Conservation (phyloP, 306 rosid species). For the Inga oerstediana region DNA sequence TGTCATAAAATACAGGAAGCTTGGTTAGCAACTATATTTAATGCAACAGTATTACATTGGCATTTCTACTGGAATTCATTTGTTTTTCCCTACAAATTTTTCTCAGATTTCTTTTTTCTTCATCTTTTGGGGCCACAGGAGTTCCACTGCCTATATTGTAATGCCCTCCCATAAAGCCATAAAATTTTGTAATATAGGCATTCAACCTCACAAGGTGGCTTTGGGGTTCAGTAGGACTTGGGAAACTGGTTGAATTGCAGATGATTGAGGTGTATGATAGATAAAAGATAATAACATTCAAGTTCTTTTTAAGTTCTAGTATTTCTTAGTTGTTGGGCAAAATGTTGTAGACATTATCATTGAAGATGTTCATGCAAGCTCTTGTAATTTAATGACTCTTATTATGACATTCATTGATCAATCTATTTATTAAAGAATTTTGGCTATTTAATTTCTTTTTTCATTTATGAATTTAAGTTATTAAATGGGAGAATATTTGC, state of each 20-base stretch:
- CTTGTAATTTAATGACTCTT: not conserved
- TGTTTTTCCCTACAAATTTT: not conserved
- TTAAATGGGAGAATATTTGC: not conserved
- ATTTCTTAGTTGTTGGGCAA: not conserved
- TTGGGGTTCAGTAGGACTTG: not conserved
- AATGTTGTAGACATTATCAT: not conserved
- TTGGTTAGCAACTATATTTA: constrained; percentile 26
- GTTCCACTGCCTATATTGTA: not conserved
- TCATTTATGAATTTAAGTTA: not conserved
- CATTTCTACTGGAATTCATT: constrained; percentile 5
- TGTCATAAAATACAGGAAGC: constrained; percentile 61
- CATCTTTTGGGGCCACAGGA: not conserved
- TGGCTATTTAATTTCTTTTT: not conserved
- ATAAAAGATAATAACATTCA: not conserved
- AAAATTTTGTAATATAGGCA: not conserved
- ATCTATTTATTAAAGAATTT: no score
- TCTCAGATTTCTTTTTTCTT: not conserved
- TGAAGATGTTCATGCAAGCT: not conserved
- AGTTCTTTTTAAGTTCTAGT: not conserved
- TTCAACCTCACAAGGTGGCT: not conserved
- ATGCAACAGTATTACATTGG: not conserved
- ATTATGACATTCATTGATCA: not conserved
- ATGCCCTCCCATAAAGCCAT: not conserved
- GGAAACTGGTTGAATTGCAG: not conserved
- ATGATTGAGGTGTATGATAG: not conserved